Base-by-base conservation (phyloP, 805 yeast genomes). In the Zygosaccharomyces gambellarensis region DNA sequence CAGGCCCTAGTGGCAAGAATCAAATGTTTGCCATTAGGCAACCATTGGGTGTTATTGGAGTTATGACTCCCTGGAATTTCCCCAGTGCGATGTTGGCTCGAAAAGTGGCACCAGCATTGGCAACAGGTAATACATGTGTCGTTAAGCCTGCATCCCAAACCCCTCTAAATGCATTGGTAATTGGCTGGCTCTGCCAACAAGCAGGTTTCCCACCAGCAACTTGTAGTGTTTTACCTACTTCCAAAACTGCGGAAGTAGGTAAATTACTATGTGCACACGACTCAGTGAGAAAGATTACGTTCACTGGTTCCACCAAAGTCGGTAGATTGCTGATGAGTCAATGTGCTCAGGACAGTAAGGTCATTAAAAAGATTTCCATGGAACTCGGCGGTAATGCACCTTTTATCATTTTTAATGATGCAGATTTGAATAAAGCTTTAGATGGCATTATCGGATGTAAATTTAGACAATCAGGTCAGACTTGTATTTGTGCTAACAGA, bases 321-420 rank as follows among this genome's bases (percentile, higher is more conserved):
- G 90, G 90, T 61, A 82, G 80, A 64, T 79, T 84, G 66, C 75
- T 75, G 58, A 85, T 87, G 62, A 83, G 83, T 80, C 76, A 75
- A 55, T 73, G 76, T 56, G 87, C 88, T 60, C 87, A 89, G 51
- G 78, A 78, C 54, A 71, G 85, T 40, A 72, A 80, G 14, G 77
- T 87, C 1, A 76, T 87, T 68, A 87, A 87, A 74, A 87, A 87
- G 69, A 83, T 85, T 47, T 81, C 90, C 44, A 76, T 87, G 64
- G 95, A 87, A 71, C 78, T 87, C 59, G 95, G 95, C 63, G 95
- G 95, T 67, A 87, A 87, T 71, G 87, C 94, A 53, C 90, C 95
- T 64, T 86, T 86, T 67, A 84, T 87, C 61, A 84, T 87, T 47
- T 82, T 87, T 61, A 76, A 78, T 53, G 95, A 87, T 64, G 89